Evolutionary conservation across 1,284 basidiomycete species (phyloP).

Genomic region (Fomitopsis palustris): DNA sequence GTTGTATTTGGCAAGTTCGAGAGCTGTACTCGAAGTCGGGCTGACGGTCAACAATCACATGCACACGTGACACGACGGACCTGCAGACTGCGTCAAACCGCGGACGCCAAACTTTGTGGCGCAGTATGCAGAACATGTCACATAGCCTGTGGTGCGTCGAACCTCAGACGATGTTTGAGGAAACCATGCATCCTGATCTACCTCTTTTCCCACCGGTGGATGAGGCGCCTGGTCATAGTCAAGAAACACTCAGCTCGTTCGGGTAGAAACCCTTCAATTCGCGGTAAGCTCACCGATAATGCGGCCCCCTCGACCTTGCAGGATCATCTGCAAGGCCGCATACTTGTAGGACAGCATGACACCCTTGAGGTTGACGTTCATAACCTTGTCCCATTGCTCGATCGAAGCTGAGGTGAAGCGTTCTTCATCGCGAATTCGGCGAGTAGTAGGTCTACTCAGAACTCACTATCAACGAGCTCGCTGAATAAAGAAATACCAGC

Average conservation of each 20-base stretch:
- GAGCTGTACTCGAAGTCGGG: slow-evolving; percentile 5
- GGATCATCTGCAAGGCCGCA: slow-evolving; percentile 27
- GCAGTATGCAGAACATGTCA: slow-evolving; percentile 4
- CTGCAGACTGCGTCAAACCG: slow-evolving; percentile 19
- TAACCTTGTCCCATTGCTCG: slow-evolving; percentile 23
- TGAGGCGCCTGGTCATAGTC: neutral
- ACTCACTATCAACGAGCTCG: neutral
- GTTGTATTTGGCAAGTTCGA: slow-evolving; percentile 3
- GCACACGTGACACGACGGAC: neutral
- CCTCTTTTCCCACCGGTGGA: neutral
- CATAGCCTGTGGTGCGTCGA: neutral
- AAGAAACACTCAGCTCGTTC: too few relatives aligned
- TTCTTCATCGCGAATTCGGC: neutral
- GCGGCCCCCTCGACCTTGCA: slow-evolving; percentile 3
- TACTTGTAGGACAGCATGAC: slow-evolving; percentile 32
- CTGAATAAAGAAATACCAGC: slow-evolving; percentile 18
- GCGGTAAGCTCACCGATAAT: slow-evolving; percentile 24
- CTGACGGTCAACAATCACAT: neutral
- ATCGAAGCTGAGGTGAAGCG: slow-evolving; percentile 18
- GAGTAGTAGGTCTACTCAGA: neutral
- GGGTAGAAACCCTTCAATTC: neutral
- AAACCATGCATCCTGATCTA: neutral
- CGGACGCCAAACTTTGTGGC: slow-evolving; percentile 26
- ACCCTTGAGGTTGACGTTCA: slow-evolving; percentile 29
- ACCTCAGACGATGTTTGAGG: neutral